Evolutionary conservation across 2,329 filamentous ascomycete genomes (phyloP).

Genomic region (Neofusicoccum sp.): DNA sequence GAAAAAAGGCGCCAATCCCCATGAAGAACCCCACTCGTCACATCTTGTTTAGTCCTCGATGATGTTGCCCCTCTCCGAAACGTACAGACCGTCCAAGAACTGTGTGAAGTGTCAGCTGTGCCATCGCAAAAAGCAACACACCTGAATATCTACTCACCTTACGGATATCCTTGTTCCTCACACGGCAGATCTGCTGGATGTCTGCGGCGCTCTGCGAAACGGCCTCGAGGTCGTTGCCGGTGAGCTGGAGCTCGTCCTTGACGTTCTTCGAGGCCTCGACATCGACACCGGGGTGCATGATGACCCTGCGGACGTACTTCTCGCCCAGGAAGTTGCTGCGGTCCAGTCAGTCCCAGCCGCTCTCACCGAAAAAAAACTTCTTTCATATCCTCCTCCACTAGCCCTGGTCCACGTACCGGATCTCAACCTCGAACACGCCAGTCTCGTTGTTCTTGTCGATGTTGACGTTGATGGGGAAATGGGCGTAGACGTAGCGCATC

Average conservation of each 20-base stretch:
- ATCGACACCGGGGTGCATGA: constrained; percentile 86
- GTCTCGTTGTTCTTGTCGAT: constrained; percentile 94
- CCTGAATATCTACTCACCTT: constrained; percentile 62
- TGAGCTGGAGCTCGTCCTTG: constrained; percentile 96
- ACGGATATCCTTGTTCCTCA: constrained; percentile 99
- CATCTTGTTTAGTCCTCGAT: constrained; percentile 56
- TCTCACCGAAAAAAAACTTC: background rate
- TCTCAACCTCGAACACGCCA: constrained; percentile 87
- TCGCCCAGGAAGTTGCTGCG: constrained; percentile 88
- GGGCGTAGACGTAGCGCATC: constrained; percentile 99
- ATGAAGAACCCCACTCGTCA: constrained; percentile 18
- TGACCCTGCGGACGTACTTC: constrained; percentile 95
- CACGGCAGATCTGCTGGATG: constrained; percentile 99
- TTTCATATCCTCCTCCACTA: background rate
- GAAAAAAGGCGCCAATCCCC: constrained; percentile 19
- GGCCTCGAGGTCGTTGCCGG: constrained; percentile 92
- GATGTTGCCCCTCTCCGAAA: constrained; percentile 98
- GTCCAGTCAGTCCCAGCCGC: constrained; percentile 14
- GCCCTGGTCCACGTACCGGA: constrained; percentile 65
- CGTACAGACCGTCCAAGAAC: constrained; percentile 99
- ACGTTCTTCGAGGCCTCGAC: constrained; percentile 85
- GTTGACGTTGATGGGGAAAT: constrained; percentile 99
- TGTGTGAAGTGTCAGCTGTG: constrained; percentile 36
- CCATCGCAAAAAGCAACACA: background rate
- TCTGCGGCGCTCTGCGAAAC: constrained; percentile 98